Evolutionary conservation across 768 basidiomycete genomes (phyloP).

Genomic region (Cystobasidium tubakii): DNA sequence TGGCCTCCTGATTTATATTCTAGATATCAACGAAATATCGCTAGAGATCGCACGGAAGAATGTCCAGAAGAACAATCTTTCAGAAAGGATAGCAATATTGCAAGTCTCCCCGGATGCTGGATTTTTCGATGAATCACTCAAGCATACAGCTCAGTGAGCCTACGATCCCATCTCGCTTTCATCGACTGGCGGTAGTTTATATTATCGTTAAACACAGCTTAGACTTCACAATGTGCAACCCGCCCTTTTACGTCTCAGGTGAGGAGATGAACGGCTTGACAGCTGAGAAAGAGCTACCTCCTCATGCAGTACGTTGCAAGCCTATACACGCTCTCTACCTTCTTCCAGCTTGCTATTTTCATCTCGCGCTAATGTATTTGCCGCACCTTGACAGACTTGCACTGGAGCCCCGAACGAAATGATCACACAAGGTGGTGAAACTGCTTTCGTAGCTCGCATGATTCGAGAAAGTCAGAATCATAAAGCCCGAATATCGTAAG

Average conservation of each 20-base stretch:
- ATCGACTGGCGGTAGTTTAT: accelerated
- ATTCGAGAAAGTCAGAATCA: slow-evolving; percentile 63
- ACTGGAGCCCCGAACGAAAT: slow-evolving; percentile 82
- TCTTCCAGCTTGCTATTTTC: too few relatives aligned
- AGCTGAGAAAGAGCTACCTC: slow-evolving; percentile 60
- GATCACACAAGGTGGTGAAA: slow-evolving; percentile 82
- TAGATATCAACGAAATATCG: slow-evolving; percentile 70
- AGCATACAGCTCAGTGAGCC: slow-evolving; percentile 2
- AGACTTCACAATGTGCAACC: slow-evolving; percentile 90
- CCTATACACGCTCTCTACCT: too few relatives aligned
- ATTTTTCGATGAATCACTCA: slow-evolving; percentile 55
- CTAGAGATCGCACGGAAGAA: slow-evolving; percentile 58
- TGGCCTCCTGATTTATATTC: slow-evolving; percentile 15
- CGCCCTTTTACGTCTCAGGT: slow-evolving; percentile 78
- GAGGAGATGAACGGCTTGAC: slow-evolving; percentile 63
- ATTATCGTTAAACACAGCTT: slow-evolving; percentile 50
- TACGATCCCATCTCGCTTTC: neutral
- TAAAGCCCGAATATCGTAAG: slow-evolving; percentile 60
- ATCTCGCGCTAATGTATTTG: too few relatives aligned
- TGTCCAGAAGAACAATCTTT: slow-evolving; percentile 58
- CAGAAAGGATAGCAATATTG: slow-evolving; percentile 55
- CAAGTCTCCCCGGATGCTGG: slow-evolving; percentile 47
- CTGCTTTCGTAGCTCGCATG: slow-evolving; percentile 68
- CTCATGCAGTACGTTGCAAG: slow-evolving; percentile 60
- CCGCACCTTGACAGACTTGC: too few relatives aligned